A percentile compares a stretch with the other conserved stretches of the same genome.
Conservation (phyloP, 441 rosid species). For the Erodium moschatum region DNA sequence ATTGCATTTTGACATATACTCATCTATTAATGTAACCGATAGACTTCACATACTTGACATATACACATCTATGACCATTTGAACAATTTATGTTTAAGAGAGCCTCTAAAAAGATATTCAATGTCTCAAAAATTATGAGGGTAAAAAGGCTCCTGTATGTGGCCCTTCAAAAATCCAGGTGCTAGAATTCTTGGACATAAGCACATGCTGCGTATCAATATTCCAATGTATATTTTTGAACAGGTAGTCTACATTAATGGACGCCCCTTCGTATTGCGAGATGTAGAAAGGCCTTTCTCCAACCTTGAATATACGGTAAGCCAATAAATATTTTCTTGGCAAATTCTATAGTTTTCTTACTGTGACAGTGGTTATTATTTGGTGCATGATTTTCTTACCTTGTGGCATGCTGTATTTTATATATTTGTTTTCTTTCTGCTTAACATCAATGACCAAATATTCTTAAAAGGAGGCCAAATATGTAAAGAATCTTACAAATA, state of each 20-base stretch:
- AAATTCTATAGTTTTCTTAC: neutral
- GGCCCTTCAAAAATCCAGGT: neutral
- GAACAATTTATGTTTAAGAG: neutral
- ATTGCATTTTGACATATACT: neutral
- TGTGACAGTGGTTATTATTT: neutral
- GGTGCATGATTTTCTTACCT: conserved; percentile 10
- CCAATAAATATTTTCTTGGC: conserved; percentile 7
- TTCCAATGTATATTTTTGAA: conserved; percentile 20
- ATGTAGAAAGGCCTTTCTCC: conserved; percentile 91
- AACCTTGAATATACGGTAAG: conserved; percentile 94
- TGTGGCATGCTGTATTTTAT: neutral
- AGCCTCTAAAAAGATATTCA: neutral
- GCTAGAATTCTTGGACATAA: conserved; percentile 1
- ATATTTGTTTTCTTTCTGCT: neutral
- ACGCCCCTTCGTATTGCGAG: conserved; percentile 95
- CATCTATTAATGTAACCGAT: too few relatives aligned
- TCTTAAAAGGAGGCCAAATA: neutral
- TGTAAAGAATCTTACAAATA: neutral
- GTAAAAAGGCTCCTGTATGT: neutral
- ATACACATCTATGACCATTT: neutral
- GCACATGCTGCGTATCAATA: neutral
- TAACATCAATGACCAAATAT: neutral
- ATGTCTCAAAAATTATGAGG: neutral
- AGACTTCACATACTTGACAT: neutral
- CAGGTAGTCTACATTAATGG: conserved; percentile 95